Evolutionary conservation across 164 flowering plant genomes (phyloP).

Genomic region (grape (Vitis vinifera)): DNA sequence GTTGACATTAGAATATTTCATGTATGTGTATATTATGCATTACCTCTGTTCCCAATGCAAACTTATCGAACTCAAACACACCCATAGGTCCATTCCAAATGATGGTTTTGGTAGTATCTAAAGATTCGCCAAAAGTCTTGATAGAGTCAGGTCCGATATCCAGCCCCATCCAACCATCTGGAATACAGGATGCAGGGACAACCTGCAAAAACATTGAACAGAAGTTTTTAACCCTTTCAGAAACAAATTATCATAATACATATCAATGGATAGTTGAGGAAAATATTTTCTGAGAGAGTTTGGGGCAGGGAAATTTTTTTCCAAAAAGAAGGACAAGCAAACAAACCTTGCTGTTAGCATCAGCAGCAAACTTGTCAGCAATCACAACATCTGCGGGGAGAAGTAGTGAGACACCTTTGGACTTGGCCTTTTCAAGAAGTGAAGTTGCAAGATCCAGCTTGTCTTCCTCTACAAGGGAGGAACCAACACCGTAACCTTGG

Average conservation of each 20-base stretch:
- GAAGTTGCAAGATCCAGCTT: constrained; percentile 77
- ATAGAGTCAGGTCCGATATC: constrained; percentile 80
- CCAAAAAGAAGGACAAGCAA: background rate
- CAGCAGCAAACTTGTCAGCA: constrained; percentile 84
- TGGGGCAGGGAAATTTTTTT: background rate
- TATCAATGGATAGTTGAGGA: too few species aligned
- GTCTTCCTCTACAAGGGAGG: constrained; percentile 91
- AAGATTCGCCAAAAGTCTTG: constrained; percentile 56
- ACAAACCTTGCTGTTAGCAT: constrained; percentile 79
- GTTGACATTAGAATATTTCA: too few species aligned
- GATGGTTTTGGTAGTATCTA: constrained; percentile 67
- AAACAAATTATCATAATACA: too few species aligned
- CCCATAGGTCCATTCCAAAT: constrained; percentile 96
- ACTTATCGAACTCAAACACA: constrained; percentile 85
- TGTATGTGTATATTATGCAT: background rate
- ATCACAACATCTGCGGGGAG: constrained; percentile 84
- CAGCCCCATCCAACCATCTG: constrained; percentile 90
- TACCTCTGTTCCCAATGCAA: constrained; percentile 88
- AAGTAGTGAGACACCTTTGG: constrained; percentile 72
- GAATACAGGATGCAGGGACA: constrained; percentile 62
- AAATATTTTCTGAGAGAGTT: too few species aligned
- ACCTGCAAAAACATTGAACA: constrained; percentile 32
- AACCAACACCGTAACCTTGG: constrained; percentile 70
- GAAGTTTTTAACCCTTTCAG: too few species aligned
- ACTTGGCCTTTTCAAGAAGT: constrained; percentile 79